Evolutionary conservation across 2,329 filamentous ascomycete species (phyloP), one percentile per base, ranked within the genome.

Genomic region (Paecilomyces variotii): DNA sequence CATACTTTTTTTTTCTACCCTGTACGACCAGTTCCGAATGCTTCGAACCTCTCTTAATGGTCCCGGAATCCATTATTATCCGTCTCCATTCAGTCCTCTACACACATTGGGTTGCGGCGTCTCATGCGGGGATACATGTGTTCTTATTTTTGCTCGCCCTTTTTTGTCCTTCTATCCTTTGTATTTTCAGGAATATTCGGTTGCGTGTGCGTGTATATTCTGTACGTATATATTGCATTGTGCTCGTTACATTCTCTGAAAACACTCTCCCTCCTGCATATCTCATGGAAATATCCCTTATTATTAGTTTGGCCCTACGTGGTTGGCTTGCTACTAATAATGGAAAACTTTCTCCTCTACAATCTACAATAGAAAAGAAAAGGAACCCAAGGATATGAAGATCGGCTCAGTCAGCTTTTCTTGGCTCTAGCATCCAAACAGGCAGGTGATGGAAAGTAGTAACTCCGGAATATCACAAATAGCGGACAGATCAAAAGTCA

Each of bases 91-190:
- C 25, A 58, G 52, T 59, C 50, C 54, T 62, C 64, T 64, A 64
- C 62, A 58, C 66, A 62, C 62, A 56, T 56, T 57, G 67, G 69
- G 63, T 68, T 70, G 63, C 61, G 69, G 69, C 70, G 70, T 72
- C 68, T 63, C 50, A 28, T 52, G 24, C 39, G 39, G 39, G 39
- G 39, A 45, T 45, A 45, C n/a, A 45, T 45, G 4, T 45, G 39
- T 45, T 7, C 32, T 34, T 45, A 7, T 24, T 45, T 19, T 45
- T 24, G 7, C 24, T 52, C 19, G 7, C 24, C 12, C n/a, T 26
- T 52, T 52, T 28, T 27, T 26, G 7, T 4, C 25, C 50, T 26
- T 60, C 57, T 66, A 59, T 68, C 52, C 59, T 68, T 68, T 61
- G 60, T 63, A 63, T 27, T 58, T 51, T 52, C 45, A 59, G 49